Evolutionary conservation across 2,329 filamentous ascomycete species (phyloP), one percentile per base, ranked within the genome.

Genomic region (Huntiella omanensis): DNA sequence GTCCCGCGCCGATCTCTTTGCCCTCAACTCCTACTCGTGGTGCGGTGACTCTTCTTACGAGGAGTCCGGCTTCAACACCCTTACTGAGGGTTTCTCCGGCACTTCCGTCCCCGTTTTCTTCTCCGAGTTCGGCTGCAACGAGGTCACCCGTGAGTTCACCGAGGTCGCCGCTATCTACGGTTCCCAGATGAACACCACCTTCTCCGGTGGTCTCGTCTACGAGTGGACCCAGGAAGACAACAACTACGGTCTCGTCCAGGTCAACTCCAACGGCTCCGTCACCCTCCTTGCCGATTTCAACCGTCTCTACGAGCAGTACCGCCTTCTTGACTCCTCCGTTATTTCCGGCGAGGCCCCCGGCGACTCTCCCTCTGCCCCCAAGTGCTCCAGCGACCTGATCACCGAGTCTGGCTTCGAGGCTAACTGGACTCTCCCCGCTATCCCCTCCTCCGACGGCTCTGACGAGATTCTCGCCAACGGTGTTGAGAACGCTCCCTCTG

Each of bases 91-190:
- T 58, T 85, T 88, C 66, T 62, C 67, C 54, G 68, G 68, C 52
- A 73, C 71, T 35, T 73, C 77, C 12, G 70, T 86, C 34, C 83
- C 83, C 32, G 69, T 87, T 55, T 88, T 88, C 69, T 87, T 83
- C 67, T 83, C 79, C 52, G 83, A 91, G 58, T 80, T 70, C 55
- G 83, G 83, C 50, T 88, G 83, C 73, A 88, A 86, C 65, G 66
- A 69, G 34, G 73, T 76, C 11, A 59, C 64, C n/a, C 80, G 83
- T 54, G 62, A 76, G 54, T 91, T 86, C 64, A 79, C 80, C 53
- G 83, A 91, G 62, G 78, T 85, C 10, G 68, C 66, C 47, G 67
- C 77, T 51, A 75, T 91, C 53, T 88, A 88, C 60, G 71, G 80
- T 48, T 56, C 67, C 35, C 55, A 83, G 52, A 86, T 88, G 80